Evolutionary conservation across 1,284 basidiomycete species (phyloP).

Genomic region (Boletus semigastroideus): DNA sequence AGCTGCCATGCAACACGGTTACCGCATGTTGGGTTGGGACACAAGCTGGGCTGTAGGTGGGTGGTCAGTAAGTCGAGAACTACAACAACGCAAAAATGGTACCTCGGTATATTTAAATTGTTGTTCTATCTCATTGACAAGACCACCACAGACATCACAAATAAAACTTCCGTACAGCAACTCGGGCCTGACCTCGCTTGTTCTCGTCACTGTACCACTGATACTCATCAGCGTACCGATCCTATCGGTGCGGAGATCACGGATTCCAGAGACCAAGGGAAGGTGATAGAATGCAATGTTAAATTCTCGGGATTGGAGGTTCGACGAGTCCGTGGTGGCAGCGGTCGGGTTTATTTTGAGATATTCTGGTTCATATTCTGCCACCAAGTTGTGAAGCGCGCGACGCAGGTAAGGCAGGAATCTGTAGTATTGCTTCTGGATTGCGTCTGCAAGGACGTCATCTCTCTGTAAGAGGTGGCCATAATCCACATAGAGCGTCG

Average conservation of each 20-base stretch:
- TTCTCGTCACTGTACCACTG: constrained; percentile 95
- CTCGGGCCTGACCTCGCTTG: constrained; percentile 96
- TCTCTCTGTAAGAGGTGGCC: constrained; percentile 88
- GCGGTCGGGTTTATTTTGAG: constrained; percentile 87
- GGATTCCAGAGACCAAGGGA: constrained; percentile 92
- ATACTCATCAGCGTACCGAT: constrained; percentile 94
- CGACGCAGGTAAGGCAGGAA: constrained; percentile 94
- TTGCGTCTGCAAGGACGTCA: constrained; percentile 89
- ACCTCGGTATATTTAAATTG: constrained; percentile 99
- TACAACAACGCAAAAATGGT: constrained; percentile 38
- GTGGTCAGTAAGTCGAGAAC: neutral
- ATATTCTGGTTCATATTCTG: constrained; percentile 88
- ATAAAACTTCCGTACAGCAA: constrained; percentile 92
- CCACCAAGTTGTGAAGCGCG: constrained; percentile 87
- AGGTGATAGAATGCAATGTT: constrained; percentile 95
- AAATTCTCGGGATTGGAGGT: constrained; percentile 91
- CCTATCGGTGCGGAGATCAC: constrained; percentile 90
- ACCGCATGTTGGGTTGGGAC: constrained; percentile 90
- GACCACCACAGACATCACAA: constrained; percentile 85
- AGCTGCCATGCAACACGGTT: constrained; percentile 92
- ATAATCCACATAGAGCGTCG: constrained; percentile 96
- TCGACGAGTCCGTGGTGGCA: constrained; percentile 78
- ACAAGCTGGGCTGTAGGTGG: constrained; percentile 75
- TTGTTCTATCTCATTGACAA: constrained; percentile 95
- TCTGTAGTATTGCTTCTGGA: constrained; percentile 94